Evolutionary conservation across 2,329 filamentous ascomycete genomes (phyloP), one percentile per base, ranked within the genome.

Genomic region (Pseudocercospora musae): DNA sequence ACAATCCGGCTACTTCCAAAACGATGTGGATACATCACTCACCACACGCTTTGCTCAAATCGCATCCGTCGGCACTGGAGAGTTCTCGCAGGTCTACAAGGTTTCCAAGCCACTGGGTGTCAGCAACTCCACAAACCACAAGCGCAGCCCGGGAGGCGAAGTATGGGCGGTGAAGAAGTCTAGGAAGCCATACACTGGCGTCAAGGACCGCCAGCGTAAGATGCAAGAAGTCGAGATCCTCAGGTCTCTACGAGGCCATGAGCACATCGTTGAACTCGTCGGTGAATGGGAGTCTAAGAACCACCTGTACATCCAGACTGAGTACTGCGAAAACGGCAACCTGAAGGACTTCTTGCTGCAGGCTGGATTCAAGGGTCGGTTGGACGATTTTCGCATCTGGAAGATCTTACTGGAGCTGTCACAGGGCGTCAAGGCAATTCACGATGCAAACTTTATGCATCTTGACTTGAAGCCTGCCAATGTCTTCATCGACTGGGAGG

Each of bases 381-480:
- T 99, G 68, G 95, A 99, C 77, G 95, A 98, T 75, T 99, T 99
- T 78, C 87, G 95, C 65, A 97, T 98, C 76, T 99, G 95, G 92
- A 99, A 99, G 80, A 94, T 98, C 62, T 80, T 98, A 70, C 85
- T 96, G 46, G 95, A 99, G 76, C 78, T 96, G 62, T 58, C 60
- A 13, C 66, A 96, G 90, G 95, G 95, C 40, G 77, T 99, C 65
- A 89, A 92, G 76, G 89, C 94, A 66, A 95, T 99, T 56, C 95
- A 99, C 73, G 87, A 93, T 69, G 88, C 88, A 59, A 91, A 91
- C 4, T 96, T 93, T 71, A 90, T 94, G 70, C 91, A 96, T 69
- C 83, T 95, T 44, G 91, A 96, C 71, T 78, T 96, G 68, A 96
- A 96, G 78, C 91, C 91, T 2, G 91, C 91, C 42, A 96, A 95